phyloP scores from a whole-genome alignment of 176 grass and related monocot genomes.

The Hordeum marinum region DNA sequence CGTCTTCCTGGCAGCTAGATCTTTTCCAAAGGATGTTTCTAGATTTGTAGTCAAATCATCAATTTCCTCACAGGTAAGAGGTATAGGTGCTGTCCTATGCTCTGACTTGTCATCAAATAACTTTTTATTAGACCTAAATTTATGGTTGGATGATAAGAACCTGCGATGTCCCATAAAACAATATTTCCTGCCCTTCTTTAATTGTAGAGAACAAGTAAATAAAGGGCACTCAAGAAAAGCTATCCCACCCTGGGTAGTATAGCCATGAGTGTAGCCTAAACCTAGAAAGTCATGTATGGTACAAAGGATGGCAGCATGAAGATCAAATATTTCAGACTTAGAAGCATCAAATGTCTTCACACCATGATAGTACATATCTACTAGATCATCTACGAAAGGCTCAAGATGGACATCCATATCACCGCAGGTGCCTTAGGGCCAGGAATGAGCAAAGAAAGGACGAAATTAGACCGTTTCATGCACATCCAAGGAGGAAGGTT shows the following conservation, averaged over 20 bases:
- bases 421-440: not conserved
- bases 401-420: too few species aligned
- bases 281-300: too few species aligned
- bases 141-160: not conserved
- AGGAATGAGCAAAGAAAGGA: not conserved
- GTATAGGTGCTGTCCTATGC: not conserved
- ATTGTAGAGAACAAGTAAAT: not conserved
- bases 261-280: not conserved
- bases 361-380: too few species aligned
- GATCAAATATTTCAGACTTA: too few species aligned
- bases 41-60: too few species aligned
- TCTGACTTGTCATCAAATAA: not conserved
- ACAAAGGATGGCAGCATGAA: too few species aligned
- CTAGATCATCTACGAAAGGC: too few species aligned
- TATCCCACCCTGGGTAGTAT: not conserved
- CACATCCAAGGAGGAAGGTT: not conserved
- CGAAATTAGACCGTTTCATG: constrained; percentile 9
- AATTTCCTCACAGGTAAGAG: too few species aligned
- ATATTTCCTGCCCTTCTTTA: constrained; percentile 1
- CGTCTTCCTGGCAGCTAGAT: too few species aligned
- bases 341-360: too few species aligned
- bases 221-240: not conserved
- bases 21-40: too few species aligned
- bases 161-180: not conserved
- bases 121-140: not conserved